Percentiles rank a stretch among this genome's conserved stretches.
Evolutionary conservation across 2,329 filamentous ascomycete species (phyloP).

Genomic region (Neonectria magnoliae): DNA sequence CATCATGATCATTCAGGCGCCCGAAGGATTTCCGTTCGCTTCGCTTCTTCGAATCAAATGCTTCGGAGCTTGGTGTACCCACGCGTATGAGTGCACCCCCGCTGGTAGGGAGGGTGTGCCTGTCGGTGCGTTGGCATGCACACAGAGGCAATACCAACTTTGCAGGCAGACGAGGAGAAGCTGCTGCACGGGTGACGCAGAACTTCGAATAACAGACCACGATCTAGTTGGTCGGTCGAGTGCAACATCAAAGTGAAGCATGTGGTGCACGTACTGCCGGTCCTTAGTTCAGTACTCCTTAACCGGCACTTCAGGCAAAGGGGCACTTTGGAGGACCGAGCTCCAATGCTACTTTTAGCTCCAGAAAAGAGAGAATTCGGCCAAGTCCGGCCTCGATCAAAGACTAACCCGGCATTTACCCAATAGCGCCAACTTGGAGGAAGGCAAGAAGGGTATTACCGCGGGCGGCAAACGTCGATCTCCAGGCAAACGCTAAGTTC

Average conservation of each 20-base stretch:
- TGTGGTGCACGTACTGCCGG: background rate
- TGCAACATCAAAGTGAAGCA: background rate
- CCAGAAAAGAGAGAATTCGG: background rate
- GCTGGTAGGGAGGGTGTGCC: conserved; percentile 12
- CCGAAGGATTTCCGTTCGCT: conserved; percentile 29
- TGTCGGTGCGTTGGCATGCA: background rate
- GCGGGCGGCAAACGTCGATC: conserved; percentile 44
- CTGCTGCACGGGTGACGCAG: background rate
- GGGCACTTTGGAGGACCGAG: conserved; percentile 2
- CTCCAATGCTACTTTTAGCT: conserved; percentile 2
- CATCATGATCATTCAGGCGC: conserved; percentile 33
- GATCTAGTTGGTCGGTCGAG: too few species aligned
- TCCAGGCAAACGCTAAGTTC: conserved; percentile 34
- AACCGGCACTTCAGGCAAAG: background rate
- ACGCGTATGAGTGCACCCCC: conserved; percentile 19
- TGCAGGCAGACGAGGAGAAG: background rate
- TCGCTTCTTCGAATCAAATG: conserved; percentile 25
- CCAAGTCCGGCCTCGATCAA: conserved; percentile 4
- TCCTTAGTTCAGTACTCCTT: background rate
- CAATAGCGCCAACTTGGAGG: conserved; percentile 32
- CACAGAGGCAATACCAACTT: conserved; percentile 2
- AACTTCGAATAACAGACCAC: background rate
- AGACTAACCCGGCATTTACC: conserved; percentile 37
- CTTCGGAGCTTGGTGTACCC: conserved; percentile 3
- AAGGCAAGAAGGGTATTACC: conserved; percentile 36